A percentile compares a stretch with the other conserved stretches of the same genome.
Evolutionary conservation across 371 early-diverging fungal genomes (phyloP).

Genomic region (Actinomortierella wolfii): DNA sequence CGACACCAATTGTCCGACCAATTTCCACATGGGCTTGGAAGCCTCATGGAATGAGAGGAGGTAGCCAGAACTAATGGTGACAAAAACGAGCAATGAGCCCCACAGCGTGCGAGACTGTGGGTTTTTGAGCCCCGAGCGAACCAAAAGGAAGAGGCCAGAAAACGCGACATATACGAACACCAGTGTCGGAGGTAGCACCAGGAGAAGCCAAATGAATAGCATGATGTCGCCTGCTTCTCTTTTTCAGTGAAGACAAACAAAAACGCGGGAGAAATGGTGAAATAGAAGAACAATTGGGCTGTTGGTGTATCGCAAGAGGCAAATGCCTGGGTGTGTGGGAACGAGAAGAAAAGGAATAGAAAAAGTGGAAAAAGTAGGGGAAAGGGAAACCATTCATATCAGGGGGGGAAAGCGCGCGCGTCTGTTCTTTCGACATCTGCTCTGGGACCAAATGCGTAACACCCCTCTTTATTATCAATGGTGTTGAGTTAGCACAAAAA

Average conservation of each 20-base stretch:
- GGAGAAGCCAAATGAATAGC: conserved; percentile 39
- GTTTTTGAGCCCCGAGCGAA: conserved; percentile 34
- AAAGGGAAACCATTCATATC: too few species aligned
- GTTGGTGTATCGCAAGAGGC: neutral
- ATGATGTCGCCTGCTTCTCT: conserved; percentile 6
- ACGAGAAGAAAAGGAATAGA: neutral
- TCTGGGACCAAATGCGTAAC: too few species aligned
- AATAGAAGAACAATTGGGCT: too few species aligned
- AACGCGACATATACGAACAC: conserved; percentile 39
- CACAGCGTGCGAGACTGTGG: conserved; percentile 22
- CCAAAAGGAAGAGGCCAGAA: conserved; percentile 30
- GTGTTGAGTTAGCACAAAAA: too few species aligned
- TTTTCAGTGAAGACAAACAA: neutral
- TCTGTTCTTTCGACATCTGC: too few species aligned
- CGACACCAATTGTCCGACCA: conserved; percentile 26
- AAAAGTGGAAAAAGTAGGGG: neutral
- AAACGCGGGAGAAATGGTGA: too few species aligned
- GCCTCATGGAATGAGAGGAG: conserved; percentile 38
- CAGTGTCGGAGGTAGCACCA: conserved; percentile 37
- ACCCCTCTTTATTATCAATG: too few species aligned
- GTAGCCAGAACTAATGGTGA: conserved; percentile 33
- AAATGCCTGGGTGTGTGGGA: neutral
- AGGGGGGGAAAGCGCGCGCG: too few species aligned
- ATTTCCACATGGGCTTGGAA: conserved; percentile 29
- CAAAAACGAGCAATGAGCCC: conserved; percentile 15